These are phyloP conservation scores for Hondaea fermentalgiana DNA, from an alignment of 108 stramenopile genomes.

Conservation along the genomic window DNA sequence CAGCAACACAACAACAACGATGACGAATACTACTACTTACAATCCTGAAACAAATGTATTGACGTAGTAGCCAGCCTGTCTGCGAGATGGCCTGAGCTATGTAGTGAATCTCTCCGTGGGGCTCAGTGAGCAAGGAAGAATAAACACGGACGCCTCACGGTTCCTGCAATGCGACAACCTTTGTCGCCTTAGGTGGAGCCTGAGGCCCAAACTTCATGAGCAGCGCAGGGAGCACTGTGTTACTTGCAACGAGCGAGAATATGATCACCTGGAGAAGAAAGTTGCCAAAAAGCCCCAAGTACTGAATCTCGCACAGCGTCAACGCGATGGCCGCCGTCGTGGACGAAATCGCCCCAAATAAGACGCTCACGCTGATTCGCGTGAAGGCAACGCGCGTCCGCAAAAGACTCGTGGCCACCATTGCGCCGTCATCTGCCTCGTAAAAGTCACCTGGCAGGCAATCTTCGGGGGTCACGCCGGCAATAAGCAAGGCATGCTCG, in stretches of 20 bases:
- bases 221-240: background rate
- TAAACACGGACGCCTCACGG: too few species aligned
- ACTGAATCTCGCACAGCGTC: background rate
- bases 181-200: background rate
- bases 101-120: too few species aligned
- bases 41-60: too few species aligned
- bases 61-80: too few species aligned
- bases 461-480: background rate
- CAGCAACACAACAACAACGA: too few species aligned
- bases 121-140: too few species aligned
- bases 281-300: background rate
- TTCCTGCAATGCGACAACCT: too few species aligned
- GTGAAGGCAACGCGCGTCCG: background rate
- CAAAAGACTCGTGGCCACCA: background rate
- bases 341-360: background rate
- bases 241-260: background rate
- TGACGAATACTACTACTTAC: too few species aligned
- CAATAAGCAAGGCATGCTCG: background rate
- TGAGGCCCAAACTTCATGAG: background rate
- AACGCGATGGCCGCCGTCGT: background rate
- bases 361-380: background rate
- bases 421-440: background rate
- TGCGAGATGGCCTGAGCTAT: too few species aligned
- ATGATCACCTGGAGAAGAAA: background rate
- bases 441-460: background rate